Percentiles rank a stretch among this genome's conserved stretches.
Conservation (phyloP, 148 eudicot species). For the Bassia scoparia region DNA sequence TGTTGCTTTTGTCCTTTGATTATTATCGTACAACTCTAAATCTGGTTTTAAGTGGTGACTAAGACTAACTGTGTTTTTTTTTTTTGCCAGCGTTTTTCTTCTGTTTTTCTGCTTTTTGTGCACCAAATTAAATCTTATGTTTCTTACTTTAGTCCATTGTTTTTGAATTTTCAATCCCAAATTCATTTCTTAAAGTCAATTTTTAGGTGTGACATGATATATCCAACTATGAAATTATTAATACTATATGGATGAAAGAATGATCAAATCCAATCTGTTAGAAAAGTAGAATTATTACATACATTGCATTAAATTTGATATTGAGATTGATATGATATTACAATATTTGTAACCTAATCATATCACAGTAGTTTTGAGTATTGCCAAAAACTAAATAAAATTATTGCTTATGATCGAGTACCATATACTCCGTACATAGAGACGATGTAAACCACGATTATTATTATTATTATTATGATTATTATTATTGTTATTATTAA, state of each 20-base stretch:
- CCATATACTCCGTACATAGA: too few relatives aligned
- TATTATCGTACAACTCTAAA: conserved; percentile 15
- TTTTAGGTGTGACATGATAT: conserved; percentile 8
- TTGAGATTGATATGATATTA: too few relatives aligned
- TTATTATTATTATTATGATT: too few relatives aligned
- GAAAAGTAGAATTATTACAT: neutral
- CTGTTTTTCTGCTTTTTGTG: conserved; percentile 4
- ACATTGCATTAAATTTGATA: neutral
- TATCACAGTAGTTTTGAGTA: too few relatives aligned
- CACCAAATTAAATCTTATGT: conserved; percentile 2
- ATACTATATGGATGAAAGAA: neutral
- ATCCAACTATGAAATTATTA: conserved; percentile 5
- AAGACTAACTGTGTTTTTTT: neutral
- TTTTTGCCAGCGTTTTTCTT: conserved; percentile 27
- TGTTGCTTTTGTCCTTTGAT: conserved; percentile 18
- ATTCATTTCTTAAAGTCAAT: neutral
- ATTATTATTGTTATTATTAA: too few relatives aligned
- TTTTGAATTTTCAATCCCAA: neutral
- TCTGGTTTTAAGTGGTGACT: conserved; percentile 18
- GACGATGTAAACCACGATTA: too few relatives aligned
- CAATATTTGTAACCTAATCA: too few relatives aligned
- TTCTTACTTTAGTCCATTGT: conserved; percentile 5
- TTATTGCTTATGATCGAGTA: too few relatives aligned
- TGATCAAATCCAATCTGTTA: neutral
- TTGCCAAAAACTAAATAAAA: too few relatives aligned